Evolutionary conservation across 2,329 filamentous ascomycete species (phyloP), one percentile per base, ranked within the genome.

Genomic region (Orbilia javanica): DNA sequence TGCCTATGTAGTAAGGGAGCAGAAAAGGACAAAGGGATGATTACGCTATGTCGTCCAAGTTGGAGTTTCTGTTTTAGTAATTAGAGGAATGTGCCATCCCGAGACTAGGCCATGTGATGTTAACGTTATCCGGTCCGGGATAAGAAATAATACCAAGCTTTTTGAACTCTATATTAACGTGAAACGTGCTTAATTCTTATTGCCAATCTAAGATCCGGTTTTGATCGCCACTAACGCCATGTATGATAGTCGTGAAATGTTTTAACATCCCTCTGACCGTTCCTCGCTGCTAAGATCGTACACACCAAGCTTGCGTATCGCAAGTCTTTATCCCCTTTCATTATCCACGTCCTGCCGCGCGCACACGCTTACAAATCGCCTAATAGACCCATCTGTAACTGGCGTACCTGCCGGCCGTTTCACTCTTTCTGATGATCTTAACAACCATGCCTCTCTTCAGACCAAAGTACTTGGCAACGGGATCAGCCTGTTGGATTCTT

Each of bases 381-480:
- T 71, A 80, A 55, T 73, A 79, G 3, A 87, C 88, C 89, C 89
- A 91, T 82, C 95, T 88, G 85, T 99, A 99, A 89, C 93, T 97
- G 60, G 96, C 96, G 85, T 99, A 99, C 66, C 96, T 89, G 79
- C 96, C 96, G 13, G 96, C 96, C 70, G 96, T 99, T 87, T 98
- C 96, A 83, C 91, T 94, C 84, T 92, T 94, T 80, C 96, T 88
- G 82, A 99, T 97, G 82, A 99, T 99, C 89, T 99, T 99, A 82
- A 99, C 96, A 2, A 99, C 94, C 85, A 97, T 93, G 2, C 94
- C 94, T 83, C 94, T 89, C 86, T 92, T 92, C 83, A 99, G 86
- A 11, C 96, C 96, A 69, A 97, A 86, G 84, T 98, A 99, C 82
- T 92, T 91, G 27, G 96, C 93, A 65, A 99, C 94, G 2, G 96